Evolutionary conservation across 2,329 filamentous ascomycete species (phyloP), one percentile per base, ranked within the genome.

Genomic region (Diaporthe sp.): DNA sequence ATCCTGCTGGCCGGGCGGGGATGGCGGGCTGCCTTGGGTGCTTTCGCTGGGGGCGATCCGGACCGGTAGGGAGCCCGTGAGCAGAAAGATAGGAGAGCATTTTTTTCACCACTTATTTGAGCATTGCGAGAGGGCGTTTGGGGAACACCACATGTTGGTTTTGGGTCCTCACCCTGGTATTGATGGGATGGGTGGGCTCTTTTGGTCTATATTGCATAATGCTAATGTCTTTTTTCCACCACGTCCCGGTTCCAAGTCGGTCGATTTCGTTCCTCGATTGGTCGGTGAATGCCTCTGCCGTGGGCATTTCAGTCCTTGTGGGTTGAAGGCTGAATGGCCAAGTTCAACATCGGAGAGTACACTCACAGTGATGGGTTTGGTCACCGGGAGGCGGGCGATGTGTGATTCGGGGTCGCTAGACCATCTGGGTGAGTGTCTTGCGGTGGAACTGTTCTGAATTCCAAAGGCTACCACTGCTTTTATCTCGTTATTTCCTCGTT

Each of bases 141-240:
- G 46, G 22, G 22, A 34, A 25, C 53, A 44, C n/a, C 8, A 58
- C 42, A 34, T 49, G 19, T 25, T n/a, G 19, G 25, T 28, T 49
- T 51, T 51, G 10, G 34, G n/a, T 31, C 49, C 12, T 49, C 12
- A n/a, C 31, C 42, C 25, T 39, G 19, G 39, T 58, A 25, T 22
- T 49, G 13, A 46, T 51, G 31, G 34, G 15, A 19, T 25, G 8
- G 25, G 10, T 13, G 28, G 25, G 8, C 15, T 34, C 15, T 25
- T 61, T 25, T 28, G 58, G 34, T 71, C 34, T 60, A 65, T 72
- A 75, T 42, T 75, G 73, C 34, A 44, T 75, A 75, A 75, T 75
- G 31, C 34, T 75, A 75, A 72, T 57, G 31, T 53, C 44, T 60
- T 25, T 44, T 44, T 34, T 13, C 9, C n/a, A 42, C 37, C 58